A percentile compares a stretch with the other conserved stretches of the same genome.
phyloP scores from a whole-genome alignment of 768 basidiomycete genomes.

The Phallus indusiatus region DNA sequence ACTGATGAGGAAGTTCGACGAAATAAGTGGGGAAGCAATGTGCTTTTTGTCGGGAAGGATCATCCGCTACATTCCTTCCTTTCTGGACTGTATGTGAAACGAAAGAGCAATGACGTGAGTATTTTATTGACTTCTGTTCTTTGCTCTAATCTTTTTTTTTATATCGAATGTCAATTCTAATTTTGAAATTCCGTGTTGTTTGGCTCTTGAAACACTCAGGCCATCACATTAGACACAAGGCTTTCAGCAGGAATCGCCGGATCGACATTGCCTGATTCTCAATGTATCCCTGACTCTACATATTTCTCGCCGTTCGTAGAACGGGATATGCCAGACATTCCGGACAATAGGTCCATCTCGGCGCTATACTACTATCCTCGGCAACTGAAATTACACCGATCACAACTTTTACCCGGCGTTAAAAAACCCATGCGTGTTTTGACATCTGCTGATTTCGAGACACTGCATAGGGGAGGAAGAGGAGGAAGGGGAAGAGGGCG shows the following conservation, averaged over 20 bases:
- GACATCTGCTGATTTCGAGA: constrained; percentile 61
- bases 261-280: constrained; percentile 70
- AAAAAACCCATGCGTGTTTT: constrained; percentile 51
- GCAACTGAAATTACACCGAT: constrained; percentile 78
- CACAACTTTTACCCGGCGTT: constrained; percentile 69
- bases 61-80: constrained; percentile 83
- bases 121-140: neutral
- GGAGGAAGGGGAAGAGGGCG: constrained; percentile 21
- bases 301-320: constrained; percentile 64
- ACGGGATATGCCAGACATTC: constrained; percentile 64
- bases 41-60: constrained; percentile 74
- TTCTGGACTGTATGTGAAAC: constrained; percentile 84
- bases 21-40: constrained; percentile 78
- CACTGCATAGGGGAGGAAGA: constrained; percentile 36
- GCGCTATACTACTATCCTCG: constrained; percentile 84
- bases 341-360: constrained; percentile 80
- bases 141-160: neutral
- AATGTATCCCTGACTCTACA: constrained; percentile 86
- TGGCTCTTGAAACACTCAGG: constrained; percentile 34
- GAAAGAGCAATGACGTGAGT: constrained; percentile 68
- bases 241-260: constrained; percentile 77
- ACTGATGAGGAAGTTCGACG: constrained; percentile 74
- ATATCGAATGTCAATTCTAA: constrained; percentile 6
- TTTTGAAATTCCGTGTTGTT: constrained; percentile 2
- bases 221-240: constrained; percentile 56